Conservation (phyloP, 1,139 yeast genomes). For the Yamadazyma taylorii region DNA sequence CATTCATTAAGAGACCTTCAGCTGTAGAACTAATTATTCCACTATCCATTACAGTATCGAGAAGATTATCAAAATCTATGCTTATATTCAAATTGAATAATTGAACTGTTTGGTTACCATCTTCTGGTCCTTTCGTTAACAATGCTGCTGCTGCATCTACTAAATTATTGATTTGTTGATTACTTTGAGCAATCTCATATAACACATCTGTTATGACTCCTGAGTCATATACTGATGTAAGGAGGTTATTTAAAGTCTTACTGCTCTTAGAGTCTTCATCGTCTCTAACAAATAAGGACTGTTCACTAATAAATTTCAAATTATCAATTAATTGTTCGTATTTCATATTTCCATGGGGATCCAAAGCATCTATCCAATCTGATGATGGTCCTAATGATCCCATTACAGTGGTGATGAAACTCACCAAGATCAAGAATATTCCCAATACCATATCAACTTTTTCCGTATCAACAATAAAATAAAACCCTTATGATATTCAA, state of each 20-base stretch:
- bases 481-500: no score
- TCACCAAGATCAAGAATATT: background rate
- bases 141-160: slow-evolving; percentile 20
- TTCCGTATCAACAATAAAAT: no score
- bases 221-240: slow-evolving; percentile 27
- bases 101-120: slow-evolving; percentile 7
- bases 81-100: slow-evolving; percentile 20
- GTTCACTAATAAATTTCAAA: slow-evolving; percentile 12
- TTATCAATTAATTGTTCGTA: slow-evolving; percentile 13
- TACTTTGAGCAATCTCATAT: slow-evolving; percentile 28
- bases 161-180: slow-evolving; percentile 22
- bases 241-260: slow-evolving; percentile 22
- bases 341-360: slow-evolving; percentile 12
- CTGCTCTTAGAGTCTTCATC: slow-evolving; percentile 17
- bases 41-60: slow-evolving; percentile 20
- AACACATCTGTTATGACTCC: slow-evolving; percentile 31
- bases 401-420: background rate
- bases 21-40: slow-evolving; percentile 29
- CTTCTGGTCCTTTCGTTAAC: no score
- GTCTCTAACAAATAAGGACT: slow-evolving; percentile 15
- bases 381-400: background rate
- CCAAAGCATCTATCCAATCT: slow-evolving; percentile 14
- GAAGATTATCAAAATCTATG: slow-evolving; percentile 23
- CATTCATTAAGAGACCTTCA: slow-evolving; percentile 28
- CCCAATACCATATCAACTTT: background rate